Base-by-base conservation (phyloP, 352 stramenopile genomes). In the Chrysophaeum taylorii region DNA sequence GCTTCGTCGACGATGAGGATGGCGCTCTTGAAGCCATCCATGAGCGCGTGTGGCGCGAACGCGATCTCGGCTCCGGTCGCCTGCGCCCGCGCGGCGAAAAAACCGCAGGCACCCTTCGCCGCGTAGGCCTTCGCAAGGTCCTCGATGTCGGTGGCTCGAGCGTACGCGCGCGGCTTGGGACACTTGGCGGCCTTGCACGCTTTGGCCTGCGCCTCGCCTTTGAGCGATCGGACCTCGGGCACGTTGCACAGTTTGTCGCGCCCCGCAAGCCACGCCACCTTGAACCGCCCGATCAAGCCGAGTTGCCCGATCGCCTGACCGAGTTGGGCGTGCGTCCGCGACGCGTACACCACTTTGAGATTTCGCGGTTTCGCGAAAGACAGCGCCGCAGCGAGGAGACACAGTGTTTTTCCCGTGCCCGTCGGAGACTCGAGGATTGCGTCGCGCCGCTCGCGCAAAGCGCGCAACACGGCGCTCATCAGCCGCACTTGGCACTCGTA, bases 1-100 rank as follows among this genome's bases (percentile, higher is more conserved):
- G 95, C 96, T 80, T 99, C 96, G 73, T 99, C 96, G 71, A 99
- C 97, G 63, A 99, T 96, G 0, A 99, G 76, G 27, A 99, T 87
- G 0, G 94, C 81, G 79, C 98, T 96, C 52, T 48, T 48, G 41
- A 21, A 48, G 21, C 36, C 23, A 66, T 45, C 7, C 16, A 88
- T 84, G 4, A 88, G 85, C 43, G 89, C 68, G 9, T 25, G 57
- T 36, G 57, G 96, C 68, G 98, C 89, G 68, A 99, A 93, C 33
- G 99, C 79, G 69, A 99, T 87, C 70, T 99, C 90, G 12, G 95
- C 92, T 60, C 96, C 81, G 1, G 89, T 80, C 7, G 96, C 57
- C 23, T 83, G 64, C 27, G 85, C 87, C 33, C 94, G 83, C 2
- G 85, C 94, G 54, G 96, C 79, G 76, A 97, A 99, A 78, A 98